Evolutionary conservation across 148 eudicot genomes (phyloP), one percentile per base, ranked within the genome.

Genomic region (Beta vulgaris): DNA sequence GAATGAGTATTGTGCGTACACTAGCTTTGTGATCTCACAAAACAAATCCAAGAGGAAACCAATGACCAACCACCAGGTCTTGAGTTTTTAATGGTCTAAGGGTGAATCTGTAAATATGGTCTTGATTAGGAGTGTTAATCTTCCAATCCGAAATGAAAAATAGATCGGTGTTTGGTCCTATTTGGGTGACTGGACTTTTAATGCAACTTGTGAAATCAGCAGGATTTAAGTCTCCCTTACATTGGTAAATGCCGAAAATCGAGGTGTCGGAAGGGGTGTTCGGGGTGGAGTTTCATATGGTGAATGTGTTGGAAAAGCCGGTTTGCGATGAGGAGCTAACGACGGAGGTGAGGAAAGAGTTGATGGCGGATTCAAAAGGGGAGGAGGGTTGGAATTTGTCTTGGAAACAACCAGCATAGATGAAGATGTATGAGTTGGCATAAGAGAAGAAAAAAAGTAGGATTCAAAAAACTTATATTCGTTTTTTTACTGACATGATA

Each of bases 341-440:
- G 2, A 82, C 66, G 3, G 93, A 88, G 23, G 89, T 71, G 13
- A 93, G 89, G 58, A 93, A 63, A 53, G 91, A 85, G 83, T 89
- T 87, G 65, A 88, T 82, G 82, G 84, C 87, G 35, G 85, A 63
- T 43, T 87, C 89, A 36, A 77, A 91, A 31, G 87, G 80, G 2
- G 97, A 78, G 71, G 79, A 80, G 0, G 93, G 88, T 69, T 81
- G 90, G 85, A 73, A 88, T 39, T 93, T 91, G 0, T 82, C 94
- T 77, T 76, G 87, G 29, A 97, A 87, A 49, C 98, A 93, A 49
- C 87, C 90, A 0, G 88, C 86, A 64, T 91, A 93, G 69, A 91
- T 87, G 91, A 86, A 91, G 76, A 76, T 59, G 82, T 83, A 70
- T 29, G 89, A 76, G 18, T 48, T 59, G 49, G 58, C 79, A 29